phyloP scores from a whole-genome alignment of 495 filamentous ascomycete species.

The Podospora anserina region DNA sequence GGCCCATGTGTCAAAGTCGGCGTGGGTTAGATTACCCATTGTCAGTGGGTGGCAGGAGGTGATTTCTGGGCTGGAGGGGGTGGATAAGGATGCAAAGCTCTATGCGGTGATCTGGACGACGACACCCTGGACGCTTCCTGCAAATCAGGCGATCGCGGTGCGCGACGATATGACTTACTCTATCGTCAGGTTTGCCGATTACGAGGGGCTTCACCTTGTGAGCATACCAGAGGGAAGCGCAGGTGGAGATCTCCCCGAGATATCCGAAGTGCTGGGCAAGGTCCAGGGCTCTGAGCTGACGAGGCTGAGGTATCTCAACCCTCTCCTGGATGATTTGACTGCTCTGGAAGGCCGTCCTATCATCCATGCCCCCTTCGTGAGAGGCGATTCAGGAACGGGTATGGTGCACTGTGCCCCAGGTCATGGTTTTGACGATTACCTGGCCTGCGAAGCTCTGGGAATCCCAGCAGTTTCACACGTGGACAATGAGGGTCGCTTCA shows the following conservation, averaged over 20 bases:
- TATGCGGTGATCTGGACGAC: constrained; percentile 93
- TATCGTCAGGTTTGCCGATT: constrained; percentile 56
- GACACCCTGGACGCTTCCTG: constrained; percentile 94
- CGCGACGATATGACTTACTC: constrained; percentile 68
- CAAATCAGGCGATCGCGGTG: constrained; percentile 85
- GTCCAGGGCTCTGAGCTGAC: constrained; percentile 66
- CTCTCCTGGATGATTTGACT: constrained; percentile 50
- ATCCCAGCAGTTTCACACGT: constrained; percentile 73
- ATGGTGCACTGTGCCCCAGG: constrained; percentile 92
- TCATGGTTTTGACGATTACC: constrained; percentile 95
- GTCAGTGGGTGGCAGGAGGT: constrained; percentile 42
- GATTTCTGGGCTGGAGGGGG: constrained; percentile 33
- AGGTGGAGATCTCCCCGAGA: constrained; percentile 7
- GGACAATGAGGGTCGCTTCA: constrained; percentile 76
- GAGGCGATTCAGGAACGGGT: constrained; percentile 80
- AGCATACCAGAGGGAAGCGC: constrained; percentile 57
- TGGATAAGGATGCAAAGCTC: constrained; percentile 39
- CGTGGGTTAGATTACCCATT: constrained; percentile 78
- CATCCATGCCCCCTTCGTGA: constrained; percentile 81
- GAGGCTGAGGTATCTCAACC: constrained; percentile 62
- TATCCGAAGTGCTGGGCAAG: constrained; percentile 49
- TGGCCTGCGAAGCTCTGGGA: constrained; percentile 63
- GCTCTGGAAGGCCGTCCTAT: constrained; percentile 56
- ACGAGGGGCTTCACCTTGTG: constrained; percentile 55
- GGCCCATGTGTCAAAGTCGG: constrained; percentile 72